A percentile compares a stretch with the other conserved stretches of the same genome.
Conservation (phyloP, 495 filamentous ascomycete genomes). For the Penicillium crystallinum region DNA sequence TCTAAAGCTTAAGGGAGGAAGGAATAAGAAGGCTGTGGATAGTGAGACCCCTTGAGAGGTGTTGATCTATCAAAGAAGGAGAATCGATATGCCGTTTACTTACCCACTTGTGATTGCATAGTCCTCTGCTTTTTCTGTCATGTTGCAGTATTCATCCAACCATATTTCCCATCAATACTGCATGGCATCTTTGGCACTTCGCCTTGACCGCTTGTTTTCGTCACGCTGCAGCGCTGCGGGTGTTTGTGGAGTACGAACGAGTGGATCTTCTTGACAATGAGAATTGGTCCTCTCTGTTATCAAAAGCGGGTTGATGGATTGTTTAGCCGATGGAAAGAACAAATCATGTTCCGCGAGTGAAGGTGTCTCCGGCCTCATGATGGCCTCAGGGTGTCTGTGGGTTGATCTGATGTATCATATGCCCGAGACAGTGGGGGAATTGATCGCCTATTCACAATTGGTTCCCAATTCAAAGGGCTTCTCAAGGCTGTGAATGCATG, state of each 20-base stretch:
- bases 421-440: too few relatives aligned
- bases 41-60: background rate
- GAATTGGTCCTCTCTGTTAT: background rate
- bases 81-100: background rate
- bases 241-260: background rate
- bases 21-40: background rate
- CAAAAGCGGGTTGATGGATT: background rate
- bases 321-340: background rate
- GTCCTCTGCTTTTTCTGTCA: background rate
- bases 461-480: too few relatives aligned
- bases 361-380: background rate
- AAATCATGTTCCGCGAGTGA: background rate
- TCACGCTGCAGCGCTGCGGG: background rate
- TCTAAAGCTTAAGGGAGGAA: background rate
- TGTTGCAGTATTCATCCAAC: background rate
- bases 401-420: too few relatives aligned
- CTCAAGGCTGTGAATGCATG: too few relatives aligned
- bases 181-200: too few relatives aligned
- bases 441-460: too few relatives aligned
- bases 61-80: background rate
- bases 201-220: background rate
- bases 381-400: background rate
- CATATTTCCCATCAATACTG: background rate
- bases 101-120: too few relatives aligned
- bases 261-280: too few relatives aligned